phyloP scores from a whole-genome alignment of 23 red algal genomes.

The Agarophyton chilense region DNA sequence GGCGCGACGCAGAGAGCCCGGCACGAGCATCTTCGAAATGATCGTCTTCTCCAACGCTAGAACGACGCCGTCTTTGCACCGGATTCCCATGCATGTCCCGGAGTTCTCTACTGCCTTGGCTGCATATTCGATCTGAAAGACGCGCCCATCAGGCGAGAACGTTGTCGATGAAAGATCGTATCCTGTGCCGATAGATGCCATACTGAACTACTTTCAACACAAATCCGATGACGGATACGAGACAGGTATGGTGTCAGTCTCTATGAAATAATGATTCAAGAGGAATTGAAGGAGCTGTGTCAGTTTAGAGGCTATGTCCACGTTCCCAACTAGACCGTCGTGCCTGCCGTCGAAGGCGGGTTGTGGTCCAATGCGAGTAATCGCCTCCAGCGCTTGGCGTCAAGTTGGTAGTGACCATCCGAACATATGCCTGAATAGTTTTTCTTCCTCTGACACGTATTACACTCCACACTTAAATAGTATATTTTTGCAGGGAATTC shows the following conservation, averaged over 20 bases:
- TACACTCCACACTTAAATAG: too few relatives aligned
- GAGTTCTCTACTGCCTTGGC: conserved; percentile 95
- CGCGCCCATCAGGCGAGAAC: conserved; percentile 98
- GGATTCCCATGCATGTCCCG: conserved; percentile 84
- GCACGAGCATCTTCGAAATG: conserved; percentile 80
- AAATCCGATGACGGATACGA: background rate
- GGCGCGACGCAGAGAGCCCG: conserved; percentile 73
- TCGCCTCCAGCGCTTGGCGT: too few relatives aligned
- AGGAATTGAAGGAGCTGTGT: background rate
- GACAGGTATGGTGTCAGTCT: background rate
- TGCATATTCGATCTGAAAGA: conserved; percentile 98
- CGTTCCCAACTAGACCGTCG: too few relatives aligned
- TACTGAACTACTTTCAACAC: background rate
- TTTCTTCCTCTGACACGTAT: background rate
- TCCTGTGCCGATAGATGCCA: conserved; percentile 73
- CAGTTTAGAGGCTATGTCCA: background rate
- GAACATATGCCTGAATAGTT: too few relatives aligned
- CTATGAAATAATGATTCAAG: background rate
- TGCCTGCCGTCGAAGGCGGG: too few relatives aligned
- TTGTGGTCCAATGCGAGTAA: too few relatives aligned
- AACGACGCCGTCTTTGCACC: conserved; percentile 93
- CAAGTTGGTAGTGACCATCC: background rate
- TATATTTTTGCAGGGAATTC: too few relatives aligned
- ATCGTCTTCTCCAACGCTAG: conserved; percentile 95
- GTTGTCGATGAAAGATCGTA: conserved; percentile 97